These are phyloP conservation scores for Rhododendron ovatum DNA, from an alignment of 148 eudicot genomes.

Conservation along the genomic window DNA sequence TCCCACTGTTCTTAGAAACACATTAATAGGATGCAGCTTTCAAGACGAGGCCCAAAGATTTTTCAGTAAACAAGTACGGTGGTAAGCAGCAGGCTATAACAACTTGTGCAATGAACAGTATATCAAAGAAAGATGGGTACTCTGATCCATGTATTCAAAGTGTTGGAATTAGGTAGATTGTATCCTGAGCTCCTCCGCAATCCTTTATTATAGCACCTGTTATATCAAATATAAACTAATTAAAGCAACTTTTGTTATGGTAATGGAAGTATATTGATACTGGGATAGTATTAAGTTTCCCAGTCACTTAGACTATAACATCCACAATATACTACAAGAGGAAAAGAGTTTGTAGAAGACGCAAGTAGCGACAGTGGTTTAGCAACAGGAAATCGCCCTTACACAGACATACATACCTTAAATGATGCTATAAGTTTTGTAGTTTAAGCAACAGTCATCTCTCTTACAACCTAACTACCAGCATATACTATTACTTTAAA, in stretches of 20 bases:
- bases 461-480: background rate
- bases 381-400: background rate
- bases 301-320: background rate
- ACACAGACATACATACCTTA: background rate
- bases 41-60: background rate
- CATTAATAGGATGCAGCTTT: background rate
- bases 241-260: background rate
- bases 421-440: background rate
- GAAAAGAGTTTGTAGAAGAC: background rate
- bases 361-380: background rate
- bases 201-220: slow-evolving; percentile 8
- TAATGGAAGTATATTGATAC: background rate
- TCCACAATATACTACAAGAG: background rate
- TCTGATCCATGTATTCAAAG: slow-evolving; percentile 14
- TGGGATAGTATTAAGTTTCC: background rate
- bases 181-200: background rate
- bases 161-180: background rate
- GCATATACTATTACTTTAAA: background rate
- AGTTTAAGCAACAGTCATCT: background rate
- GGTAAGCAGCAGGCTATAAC: background rate
- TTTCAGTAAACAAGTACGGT: background rate
- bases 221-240: background rate
- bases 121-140: slow-evolving; percentile 3
- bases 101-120: background rate
- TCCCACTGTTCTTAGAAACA: background rate